phyloP scores from a whole-genome alignment of 257 asterid species.

The Solanum stenotomum region DNA sequence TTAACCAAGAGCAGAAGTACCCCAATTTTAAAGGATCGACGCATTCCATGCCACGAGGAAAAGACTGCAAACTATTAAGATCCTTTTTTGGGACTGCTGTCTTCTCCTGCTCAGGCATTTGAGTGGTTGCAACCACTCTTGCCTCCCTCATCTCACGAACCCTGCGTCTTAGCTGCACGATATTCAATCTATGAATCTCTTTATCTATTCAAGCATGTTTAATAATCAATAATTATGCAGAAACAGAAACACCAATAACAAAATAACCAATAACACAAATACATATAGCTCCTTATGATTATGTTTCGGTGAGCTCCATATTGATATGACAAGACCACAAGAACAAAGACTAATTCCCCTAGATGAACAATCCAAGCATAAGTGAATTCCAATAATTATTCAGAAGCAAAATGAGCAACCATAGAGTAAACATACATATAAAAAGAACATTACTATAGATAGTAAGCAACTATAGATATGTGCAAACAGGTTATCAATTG shows the following conservation, averaged over 20 bases:
- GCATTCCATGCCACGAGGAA: constrained; percentile 99
- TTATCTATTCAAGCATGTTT: not conserved
- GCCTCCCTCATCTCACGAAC: constrained; percentile 98
- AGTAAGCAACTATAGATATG: not conserved
- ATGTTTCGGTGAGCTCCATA: not conserved
- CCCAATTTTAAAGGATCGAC: constrained; percentile 97
- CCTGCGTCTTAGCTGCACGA: constrained; percentile 70
- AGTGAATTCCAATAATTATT: not conserved
- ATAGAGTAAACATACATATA: not conserved
- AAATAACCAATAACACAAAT: not conserved
- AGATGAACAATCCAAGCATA: not conserved
- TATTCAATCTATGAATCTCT: not conserved
- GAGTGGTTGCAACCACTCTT: constrained; percentile 55
- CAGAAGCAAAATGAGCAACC: not conserved
- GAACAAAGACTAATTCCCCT: not conserved
- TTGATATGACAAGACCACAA: not conserved
- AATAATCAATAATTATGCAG: not conserved
- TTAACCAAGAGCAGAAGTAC: constrained; percentile 30
- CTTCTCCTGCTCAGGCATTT: constrained; percentile 49
- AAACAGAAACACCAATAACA: not conserved
- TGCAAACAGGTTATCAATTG: not conserved
- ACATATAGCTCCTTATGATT: not conserved
- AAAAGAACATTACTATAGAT: not conserved
- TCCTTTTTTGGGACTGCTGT: constrained; percentile 46
- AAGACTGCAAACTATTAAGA: constrained; percentile 63